A percentile compares a stretch with the other conserved stretches of the same genome.
phyloP scores from a whole-genome alignment of 192 early-diverging fungal species.

The Rhizoclosmatium globosum region DNA sequence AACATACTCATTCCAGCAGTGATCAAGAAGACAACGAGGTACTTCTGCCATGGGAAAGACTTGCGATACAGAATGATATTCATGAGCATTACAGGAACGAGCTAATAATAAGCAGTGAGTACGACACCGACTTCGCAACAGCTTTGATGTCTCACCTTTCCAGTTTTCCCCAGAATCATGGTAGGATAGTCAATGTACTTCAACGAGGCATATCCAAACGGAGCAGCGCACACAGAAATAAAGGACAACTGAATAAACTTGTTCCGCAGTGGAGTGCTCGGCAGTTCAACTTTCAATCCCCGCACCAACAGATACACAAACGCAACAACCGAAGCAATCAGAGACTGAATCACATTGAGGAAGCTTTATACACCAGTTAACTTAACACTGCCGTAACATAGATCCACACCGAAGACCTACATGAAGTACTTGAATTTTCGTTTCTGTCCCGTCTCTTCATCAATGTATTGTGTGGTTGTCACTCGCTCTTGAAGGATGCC shows the following conservation, averaged over 20 bases:
- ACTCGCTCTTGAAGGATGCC: constrained; percentile 94
- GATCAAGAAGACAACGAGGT: constrained; percentile 85
- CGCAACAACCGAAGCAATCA: constrained; percentile 79
- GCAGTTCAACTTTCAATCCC: constrained; percentile 49
- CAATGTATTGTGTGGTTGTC: constrained; percentile 76
- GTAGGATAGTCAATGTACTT: constrained; percentile 98
- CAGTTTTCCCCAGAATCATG: constrained; percentile 79
- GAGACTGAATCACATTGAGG: constrained; percentile 86
- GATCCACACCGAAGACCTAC: neutral
- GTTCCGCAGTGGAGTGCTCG: constrained; percentile 47
- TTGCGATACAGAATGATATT: constrained; percentile 90
- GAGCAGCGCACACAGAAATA: constrained; percentile 77
- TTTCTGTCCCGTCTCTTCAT: constrained; percentile 59
- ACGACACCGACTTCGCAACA: too few relatives aligned
- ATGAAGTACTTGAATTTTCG: constrained; percentile 89
- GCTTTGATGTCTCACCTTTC: neutral
- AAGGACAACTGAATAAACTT: constrained; percentile 83
- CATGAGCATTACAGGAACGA: constrained; percentile 97
- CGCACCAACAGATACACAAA: constrained; percentile 75
- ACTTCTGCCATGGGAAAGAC: constrained; percentile 87
- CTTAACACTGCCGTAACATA: neutral
- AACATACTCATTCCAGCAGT: constrained; percentile 92
- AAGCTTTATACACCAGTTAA: constrained; percentile 47
- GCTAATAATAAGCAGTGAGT: constrained; percentile 54
- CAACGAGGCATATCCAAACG: constrained; percentile 93